phyloP scores from a whole-genome alignment of 176 grass and related monocot genomes.

The Metroxylon sagu region DNA sequence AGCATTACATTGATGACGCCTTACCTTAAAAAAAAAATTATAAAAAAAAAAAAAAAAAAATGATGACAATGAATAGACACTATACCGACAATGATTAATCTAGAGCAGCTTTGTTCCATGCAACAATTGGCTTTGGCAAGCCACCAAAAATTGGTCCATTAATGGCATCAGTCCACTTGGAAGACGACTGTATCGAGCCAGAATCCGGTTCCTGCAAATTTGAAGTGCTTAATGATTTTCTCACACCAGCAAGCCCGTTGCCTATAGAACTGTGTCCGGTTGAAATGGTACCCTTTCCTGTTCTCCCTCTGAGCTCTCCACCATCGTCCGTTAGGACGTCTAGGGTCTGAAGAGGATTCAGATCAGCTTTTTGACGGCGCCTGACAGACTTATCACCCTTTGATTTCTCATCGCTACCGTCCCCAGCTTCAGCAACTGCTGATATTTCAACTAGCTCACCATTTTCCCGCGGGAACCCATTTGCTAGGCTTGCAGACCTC shows the following conservation, averaged over 20 bases:
- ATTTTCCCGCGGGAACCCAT: slow-evolving; percentile 6
- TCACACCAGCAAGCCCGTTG: slow-evolving; percentile 30
- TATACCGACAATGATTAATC: slow-evolving; percentile 27
- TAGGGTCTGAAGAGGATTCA: neutral
- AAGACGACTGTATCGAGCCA: slow-evolving; percentile 31
- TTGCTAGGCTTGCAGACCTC: slow-evolving; percentile 2
- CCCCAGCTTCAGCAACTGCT: neutral
- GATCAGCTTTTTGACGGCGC: slow-evolving; percentile 44
- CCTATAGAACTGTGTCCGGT: slow-evolving; percentile 22
- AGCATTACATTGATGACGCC: too few species aligned
- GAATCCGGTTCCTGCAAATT: slow-evolving; percentile 37
- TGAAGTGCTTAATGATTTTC: slow-evolving; percentile 49
- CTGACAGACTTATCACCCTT: slow-evolving; percentile 33
- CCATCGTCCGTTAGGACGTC: slow-evolving; percentile 19
- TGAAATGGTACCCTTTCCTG: slow-evolving; percentile 18
- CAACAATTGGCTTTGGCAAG: slow-evolving; percentile 15
- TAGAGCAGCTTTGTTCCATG: slow-evolving; percentile 44
- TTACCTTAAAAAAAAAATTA: too few species aligned
- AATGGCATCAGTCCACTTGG: slow-evolving; percentile 50
- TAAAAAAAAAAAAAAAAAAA: too few species aligned
- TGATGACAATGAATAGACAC: too few species aligned
- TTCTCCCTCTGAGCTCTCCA: neutral
- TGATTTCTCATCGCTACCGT: slow-evolving; percentile 20
- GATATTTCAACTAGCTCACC: neutral
- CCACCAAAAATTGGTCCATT: slow-evolving; percentile 35